A percentile compares a stretch with the other conserved stretches of the same genome.
phyloP scores from a whole-genome alignment of 2,329 filamentous ascomycete species.

The Aspergillus clavatus region DNA sequence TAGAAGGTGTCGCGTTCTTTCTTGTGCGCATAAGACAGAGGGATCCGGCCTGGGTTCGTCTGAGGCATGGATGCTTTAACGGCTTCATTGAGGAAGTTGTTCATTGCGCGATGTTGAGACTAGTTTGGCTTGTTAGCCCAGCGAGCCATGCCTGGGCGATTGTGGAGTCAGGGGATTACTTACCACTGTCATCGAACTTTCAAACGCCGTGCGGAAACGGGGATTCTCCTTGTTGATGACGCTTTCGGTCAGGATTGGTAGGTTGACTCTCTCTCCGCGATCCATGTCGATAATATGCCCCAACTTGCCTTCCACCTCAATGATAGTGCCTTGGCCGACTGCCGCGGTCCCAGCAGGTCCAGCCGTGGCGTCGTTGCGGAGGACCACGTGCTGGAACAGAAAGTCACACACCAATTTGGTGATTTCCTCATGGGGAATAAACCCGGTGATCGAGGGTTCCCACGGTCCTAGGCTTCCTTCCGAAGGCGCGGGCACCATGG shows the following conservation, averaged over 20 bases:
- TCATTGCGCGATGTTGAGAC: slow-evolving; percentile 76
- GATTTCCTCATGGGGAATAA: slow-evolving; percentile 68
- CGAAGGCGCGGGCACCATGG: no score
- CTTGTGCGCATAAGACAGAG: slow-evolving; percentile 72
- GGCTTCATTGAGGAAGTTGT: slow-evolving; percentile 75
- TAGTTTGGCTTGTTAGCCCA: slow-evolving; percentile 32
- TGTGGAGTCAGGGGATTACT: slow-evolving; percentile 25
- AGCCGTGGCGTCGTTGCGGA: slow-evolving; percentile 58
- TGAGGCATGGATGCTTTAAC: slow-evolving; percentile 47
- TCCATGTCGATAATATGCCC: slow-evolving; percentile 73
- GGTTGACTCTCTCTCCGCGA: slow-evolving; percentile 62
- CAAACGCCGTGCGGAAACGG: slow-evolving; percentile 60
- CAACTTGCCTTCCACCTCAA: slow-evolving; percentile 93
- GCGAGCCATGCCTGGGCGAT: neutral
- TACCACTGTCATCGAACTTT: slow-evolving; percentile 87
- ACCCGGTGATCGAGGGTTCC: slow-evolving; percentile 61
- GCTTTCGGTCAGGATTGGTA: slow-evolving; percentile 66
- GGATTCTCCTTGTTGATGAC: slow-evolving; percentile 57
- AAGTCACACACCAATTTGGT: slow-evolving; percentile 76
- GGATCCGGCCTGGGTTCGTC: slow-evolving; percentile 33
- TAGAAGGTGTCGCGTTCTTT: slow-evolving; percentile 81
- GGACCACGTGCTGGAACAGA: slow-evolving; percentile 66
- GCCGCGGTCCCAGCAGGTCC: slow-evolving; percentile 53
- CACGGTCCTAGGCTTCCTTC: slow-evolving; percentile 38
- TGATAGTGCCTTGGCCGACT: slow-evolving; percentile 60